phyloP scores from a whole-genome alignment of 495 filamentous ascomycete genomes.

The Aspergillus steynii region DNA sequence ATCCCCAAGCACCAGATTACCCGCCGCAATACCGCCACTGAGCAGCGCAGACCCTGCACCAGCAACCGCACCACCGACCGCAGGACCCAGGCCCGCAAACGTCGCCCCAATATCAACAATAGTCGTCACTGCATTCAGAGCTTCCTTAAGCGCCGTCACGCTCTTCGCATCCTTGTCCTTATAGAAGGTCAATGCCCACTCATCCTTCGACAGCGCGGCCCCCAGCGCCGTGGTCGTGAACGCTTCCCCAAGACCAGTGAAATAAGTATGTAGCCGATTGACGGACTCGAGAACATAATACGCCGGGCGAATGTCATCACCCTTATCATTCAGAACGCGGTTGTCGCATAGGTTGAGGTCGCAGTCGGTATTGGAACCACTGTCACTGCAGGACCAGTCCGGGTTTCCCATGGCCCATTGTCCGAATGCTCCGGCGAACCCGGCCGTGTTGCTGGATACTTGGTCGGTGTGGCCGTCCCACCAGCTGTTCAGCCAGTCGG shows the following conservation, averaged over 20 bases:
- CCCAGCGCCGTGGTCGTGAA: not conserved
- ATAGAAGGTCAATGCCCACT: not conserved
- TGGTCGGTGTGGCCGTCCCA: not conserved
- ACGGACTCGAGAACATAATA: not conserved
- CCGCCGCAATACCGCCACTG: not conserved
- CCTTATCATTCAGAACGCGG: not conserved
- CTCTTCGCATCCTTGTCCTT: not conserved
- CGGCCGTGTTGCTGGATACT: not conserved
- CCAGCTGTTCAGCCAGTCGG: not conserved
- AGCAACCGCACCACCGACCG: not conserved
- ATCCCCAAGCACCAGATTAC: constrained; percentile 1
- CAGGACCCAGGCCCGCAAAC: not conserved
- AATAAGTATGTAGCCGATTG: not conserved
- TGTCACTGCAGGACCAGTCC: not conserved
- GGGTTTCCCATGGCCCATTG: not conserved
- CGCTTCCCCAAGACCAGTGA: not conserved
- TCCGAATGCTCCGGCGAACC: not conserved
- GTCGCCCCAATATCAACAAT: not conserved
- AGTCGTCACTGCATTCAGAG: not conserved
- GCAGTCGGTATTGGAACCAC: not conserved
- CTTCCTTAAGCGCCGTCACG: not conserved
- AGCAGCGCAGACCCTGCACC: not conserved
- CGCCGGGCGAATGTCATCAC: not conserved
- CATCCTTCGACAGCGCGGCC: not conserved
- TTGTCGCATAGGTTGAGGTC: not conserved